A percentile compares a stretch with the other conserved stretches of the same genome.
These are phyloP conservation scores for Diplodia corticola DNA, from an alignment of 2,329 filamentous ascomycete species.

Conservation along the genomic window DNA sequence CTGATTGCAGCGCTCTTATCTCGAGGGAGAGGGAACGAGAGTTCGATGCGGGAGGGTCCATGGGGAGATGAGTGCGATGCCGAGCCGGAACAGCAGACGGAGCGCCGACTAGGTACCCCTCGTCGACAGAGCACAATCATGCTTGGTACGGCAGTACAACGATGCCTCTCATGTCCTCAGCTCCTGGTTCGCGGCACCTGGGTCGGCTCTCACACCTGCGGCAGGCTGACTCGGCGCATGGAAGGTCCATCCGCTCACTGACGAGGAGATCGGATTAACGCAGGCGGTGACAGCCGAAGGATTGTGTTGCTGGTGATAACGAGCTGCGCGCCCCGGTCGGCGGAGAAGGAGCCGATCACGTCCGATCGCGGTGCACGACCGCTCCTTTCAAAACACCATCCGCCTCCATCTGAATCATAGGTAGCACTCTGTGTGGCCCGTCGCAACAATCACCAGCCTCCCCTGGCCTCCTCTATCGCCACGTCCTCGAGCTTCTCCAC, in stretches of 20 bases:
- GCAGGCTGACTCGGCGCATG: not conserved
- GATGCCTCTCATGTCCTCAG: too few species aligned
- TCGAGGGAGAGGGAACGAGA: not conserved
- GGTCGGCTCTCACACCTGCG: not conserved
- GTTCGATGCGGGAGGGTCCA: not conserved
- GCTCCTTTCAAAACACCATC: not conserved
- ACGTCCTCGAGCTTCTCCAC: too few species aligned
- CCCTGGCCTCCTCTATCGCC: too few species aligned
- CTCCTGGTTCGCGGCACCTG: too few species aligned
- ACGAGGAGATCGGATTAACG: not conserved
- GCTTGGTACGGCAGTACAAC: not conserved
- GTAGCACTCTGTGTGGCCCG: not conserved
- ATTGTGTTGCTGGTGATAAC: not conserved
- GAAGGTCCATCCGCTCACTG: not conserved
- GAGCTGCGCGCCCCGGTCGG: not conserved
- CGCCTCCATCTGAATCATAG: not conserved
- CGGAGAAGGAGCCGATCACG: constrained; percentile 15
- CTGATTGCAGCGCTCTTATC: not conserved
- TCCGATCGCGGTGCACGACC: not conserved
- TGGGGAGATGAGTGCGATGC: not conserved
- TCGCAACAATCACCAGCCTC: not conserved
- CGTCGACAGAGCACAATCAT: not conserved
- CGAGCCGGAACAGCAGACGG: not conserved
- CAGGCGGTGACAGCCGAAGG: not conserved
- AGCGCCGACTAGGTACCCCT: constrained; percentile 1